phyloP scores from a whole-genome alignment of 768 basidiomycete genomes.

The Panaeolus papilionaceus region DNA sequence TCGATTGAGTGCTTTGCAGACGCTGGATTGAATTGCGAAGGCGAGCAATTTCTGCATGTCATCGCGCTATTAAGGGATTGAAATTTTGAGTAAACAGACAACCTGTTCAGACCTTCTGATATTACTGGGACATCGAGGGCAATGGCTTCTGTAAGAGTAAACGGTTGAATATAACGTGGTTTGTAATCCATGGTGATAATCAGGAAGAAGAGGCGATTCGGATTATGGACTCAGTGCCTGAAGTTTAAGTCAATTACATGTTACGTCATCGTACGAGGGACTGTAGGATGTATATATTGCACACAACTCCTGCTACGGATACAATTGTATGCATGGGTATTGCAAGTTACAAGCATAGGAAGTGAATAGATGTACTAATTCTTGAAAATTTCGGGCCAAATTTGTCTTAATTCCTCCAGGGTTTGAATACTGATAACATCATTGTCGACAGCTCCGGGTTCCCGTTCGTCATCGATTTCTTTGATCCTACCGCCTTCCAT shows the following conservation, averaged over 20 bases:
- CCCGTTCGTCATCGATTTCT: conserved; percentile 49
- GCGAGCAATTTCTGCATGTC: conserved; percentile 69
- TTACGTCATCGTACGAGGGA: background rate
- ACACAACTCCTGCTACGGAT: background rate
- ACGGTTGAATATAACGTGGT: conserved; percentile 77
- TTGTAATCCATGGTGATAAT: conserved; percentile 60
- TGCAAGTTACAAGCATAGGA: background rate
- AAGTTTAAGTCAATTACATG: background rate
- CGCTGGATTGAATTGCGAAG: conserved; percentile 74
- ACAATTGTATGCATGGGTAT: background rate
- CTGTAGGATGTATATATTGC: background rate
- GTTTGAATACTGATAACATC: conserved; percentile 58
- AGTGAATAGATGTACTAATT: background rate
- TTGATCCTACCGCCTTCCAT: conserved; percentile 68
- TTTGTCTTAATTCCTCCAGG: conserved; percentile 68
- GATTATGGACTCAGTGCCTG: background rate
- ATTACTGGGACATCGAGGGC: conserved; percentile 70
- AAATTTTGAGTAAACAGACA: background rate
- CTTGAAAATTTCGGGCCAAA: conserved; percentile 83
- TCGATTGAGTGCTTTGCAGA: conserved; percentile 65
- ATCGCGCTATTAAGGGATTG: background rate
- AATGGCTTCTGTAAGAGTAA: conserved; percentile 69
- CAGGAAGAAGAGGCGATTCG: background rate
- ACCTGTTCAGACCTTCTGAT: conserved; percentile 61
- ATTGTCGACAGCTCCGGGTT: conserved; percentile 41